phyloP scores from a whole-genome alignment of 139 green algal genomes.

The Marvania coccoides region DNA sequence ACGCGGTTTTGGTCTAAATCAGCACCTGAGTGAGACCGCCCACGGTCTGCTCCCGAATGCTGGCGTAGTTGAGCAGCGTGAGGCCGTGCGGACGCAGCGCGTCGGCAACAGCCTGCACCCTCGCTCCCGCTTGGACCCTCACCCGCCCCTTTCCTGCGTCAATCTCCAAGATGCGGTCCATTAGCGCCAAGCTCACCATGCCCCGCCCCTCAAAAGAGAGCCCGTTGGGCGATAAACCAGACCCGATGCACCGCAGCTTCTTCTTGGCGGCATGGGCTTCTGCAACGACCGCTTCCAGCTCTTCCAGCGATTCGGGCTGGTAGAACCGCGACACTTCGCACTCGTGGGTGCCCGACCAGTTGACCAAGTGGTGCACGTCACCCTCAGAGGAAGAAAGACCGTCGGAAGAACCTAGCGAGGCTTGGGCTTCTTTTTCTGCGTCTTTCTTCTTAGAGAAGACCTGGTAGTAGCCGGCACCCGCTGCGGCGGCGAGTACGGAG shows the following conservation, averaged over 20 bases:
- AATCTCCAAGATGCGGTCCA: constrained; percentile 82
- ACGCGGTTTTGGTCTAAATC: too few relatives aligned
- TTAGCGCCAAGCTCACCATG: constrained; percentile 83
- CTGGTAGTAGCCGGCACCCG: constrained; percentile 20
- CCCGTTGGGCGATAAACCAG: constrained; percentile 86
- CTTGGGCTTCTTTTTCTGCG: background rate
- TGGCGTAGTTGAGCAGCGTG: constrained; percentile 93
- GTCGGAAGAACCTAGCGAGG: too few relatives aligned
- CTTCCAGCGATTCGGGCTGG: constrained; percentile 71
- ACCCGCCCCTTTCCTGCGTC: constrained; percentile 44
- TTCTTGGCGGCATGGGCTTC: constrained; percentile 34
- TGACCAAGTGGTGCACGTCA: constrained; percentile 47
- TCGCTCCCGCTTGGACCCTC: constrained; percentile 31
- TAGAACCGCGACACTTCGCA: constrained; percentile 30
- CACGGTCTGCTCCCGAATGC: constrained; percentile 92
- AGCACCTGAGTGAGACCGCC: constrained; percentile 82
- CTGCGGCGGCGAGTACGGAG: background rate
- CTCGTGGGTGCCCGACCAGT: constrained; percentile 93
- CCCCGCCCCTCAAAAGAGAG: constrained; percentile 68
- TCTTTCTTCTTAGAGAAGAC: background rate
- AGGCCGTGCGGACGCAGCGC: constrained; percentile 73
- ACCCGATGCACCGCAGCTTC: constrained; percentile 76
- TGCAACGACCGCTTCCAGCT: constrained; percentile 73
- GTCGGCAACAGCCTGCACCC: constrained; percentile 51
- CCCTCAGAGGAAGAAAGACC: background rate